Base-by-base conservation (phyloP, 768 basidiomycete species). In the Pleurotus pulmonarius region DNA sequence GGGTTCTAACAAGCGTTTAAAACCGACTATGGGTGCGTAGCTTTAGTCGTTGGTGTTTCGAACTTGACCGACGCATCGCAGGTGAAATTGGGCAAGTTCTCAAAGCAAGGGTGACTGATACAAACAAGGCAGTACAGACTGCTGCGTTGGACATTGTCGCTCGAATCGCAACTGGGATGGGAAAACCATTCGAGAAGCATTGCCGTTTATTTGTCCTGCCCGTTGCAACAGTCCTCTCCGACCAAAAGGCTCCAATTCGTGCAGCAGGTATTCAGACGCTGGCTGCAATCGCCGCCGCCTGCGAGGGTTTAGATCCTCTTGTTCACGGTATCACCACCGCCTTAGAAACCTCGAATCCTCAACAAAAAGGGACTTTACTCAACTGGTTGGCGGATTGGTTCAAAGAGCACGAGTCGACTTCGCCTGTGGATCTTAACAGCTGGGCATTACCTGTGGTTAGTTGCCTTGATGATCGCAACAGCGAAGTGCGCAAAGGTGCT, bases 131-230 rank as follows among this genome's bases (percentile, higher is more conserved):
- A 7, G 95, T 98, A 34, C 97, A 98, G 69, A 75, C 79, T 12
- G 79, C 97, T 46, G 90, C 96, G 20, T 81, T 99, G 18, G 94
- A 96, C 65, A 88, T 96, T 56, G 86, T 98, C 53, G 81, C 87
- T 37, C 89, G 92, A 29, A 86, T 98, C 60, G 94, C 97, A 5
- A 83, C 80, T 2, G 95, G 94, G 2, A 98, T 99, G 93, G 94
- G 94, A 41, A 93, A 89, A 66, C 83, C 92, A 2, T 98, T 99
- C 65, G 96, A 98, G 64, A 96, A 92, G 69, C 82, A 96, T 64
- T 79, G 82, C 2, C 86, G 88, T 29, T 75, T 92, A 56, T 89
- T 94, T 63, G 82, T 83, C 7, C 70, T 83, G 0, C 86, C 94
- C 0, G 78, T 98, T 18, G 85, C 87, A 3, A 86, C 87, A 5